Evolutionary conservation across 2,329 filamentous ascomycete species (phyloP), one percentile per base, ranked within the genome.

Genomic region (Pseudogymnoascus pannorum): DNA sequence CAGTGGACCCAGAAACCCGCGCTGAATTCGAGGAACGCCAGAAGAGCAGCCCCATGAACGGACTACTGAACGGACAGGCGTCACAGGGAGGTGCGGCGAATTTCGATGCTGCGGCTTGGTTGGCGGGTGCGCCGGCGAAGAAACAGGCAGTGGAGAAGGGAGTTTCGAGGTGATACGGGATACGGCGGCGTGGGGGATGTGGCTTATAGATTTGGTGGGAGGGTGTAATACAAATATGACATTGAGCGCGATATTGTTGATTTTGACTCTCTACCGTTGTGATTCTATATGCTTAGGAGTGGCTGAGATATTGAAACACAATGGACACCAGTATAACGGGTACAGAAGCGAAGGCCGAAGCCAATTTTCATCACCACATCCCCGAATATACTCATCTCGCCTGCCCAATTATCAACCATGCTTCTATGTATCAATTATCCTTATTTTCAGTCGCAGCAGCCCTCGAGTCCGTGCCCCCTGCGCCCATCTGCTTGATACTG

Each of bases 1-100:
- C 70, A 97, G 92, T 99, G 92, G 94, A 97, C 73, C 91, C 91
- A n/a, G 94, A 99, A 75, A 89, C 91, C 77, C 87, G 87, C 69
- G 91, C 90, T 69, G 94, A 97, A 73, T 96, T 94, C 72, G 92
- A 97, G 73, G 89, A 91, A 70, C 87, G 91, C 71, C 91, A 94
- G 74, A 91, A 92, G 76, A 83, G 84, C 65, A 87, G 85, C 66
- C 85, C 88, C 1, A 78, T 92, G 67, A 81, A 80, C 64, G 79
- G 83, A 71, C 78, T 85, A 61, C 73, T 76, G 44, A 78, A 73
- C 64, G 77, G 75, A 20, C 60, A 70, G 62, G 44, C 66, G 60
- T 51, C 65, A 61, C 40, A 71, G 6, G 77, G 76, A 40, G 74
- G 77, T 57, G 71, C 85, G 16, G 82, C 83, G 66, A 85, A 84